phyloP scores from a whole-genome alignment of 2,329 filamentous ascomycete genomes.

The Blastomyces emzantsi region DNA sequence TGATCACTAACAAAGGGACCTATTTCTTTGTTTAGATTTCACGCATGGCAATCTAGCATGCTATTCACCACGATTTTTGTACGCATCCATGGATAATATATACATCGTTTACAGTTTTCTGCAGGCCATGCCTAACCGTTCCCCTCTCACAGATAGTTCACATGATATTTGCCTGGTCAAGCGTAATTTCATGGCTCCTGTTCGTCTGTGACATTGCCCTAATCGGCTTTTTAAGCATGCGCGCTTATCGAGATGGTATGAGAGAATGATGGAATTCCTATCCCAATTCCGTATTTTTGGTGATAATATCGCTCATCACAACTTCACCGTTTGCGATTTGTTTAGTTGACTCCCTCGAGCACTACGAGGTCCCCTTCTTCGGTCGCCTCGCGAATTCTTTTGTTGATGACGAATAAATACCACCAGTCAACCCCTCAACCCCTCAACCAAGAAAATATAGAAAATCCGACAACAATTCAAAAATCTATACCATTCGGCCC shows the following conservation, averaged over 20 bases:
- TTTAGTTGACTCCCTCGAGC: constrained; percentile 51
- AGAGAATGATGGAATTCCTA: neutral
- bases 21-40: constrained; percentile 53
- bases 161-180: constrained; percentile 77
- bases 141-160: constrained; percentile 58
- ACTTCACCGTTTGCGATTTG: neutral
- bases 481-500: neutral
- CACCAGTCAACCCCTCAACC: neutral
- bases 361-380: constrained; percentile 82
- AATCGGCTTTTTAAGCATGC: constrained; percentile 66
- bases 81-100: constrained; percentile 17
- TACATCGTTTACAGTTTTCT: neutral
- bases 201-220: constrained; percentile 65
- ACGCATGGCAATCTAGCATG: constrained; percentile 89
- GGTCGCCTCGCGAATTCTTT: constrained; percentile 79
- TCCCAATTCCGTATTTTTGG: neutral
- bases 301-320: constrained; percentile 1
- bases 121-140: constrained; percentile 2
- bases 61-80: constrained; percentile 63
- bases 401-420: constrained; percentile 67
- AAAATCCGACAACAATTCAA: neutral
- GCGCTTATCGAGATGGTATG: constrained; percentile 76
- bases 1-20: neutral
- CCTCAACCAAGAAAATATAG: neutral
- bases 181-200: constrained; percentile 73